A percentile compares a stretch with the other conserved stretches of the same genome.
phyloP scores from a whole-genome alignment of 768 basidiomycete species.

The Termitomyces eurrhizus region DNA sequence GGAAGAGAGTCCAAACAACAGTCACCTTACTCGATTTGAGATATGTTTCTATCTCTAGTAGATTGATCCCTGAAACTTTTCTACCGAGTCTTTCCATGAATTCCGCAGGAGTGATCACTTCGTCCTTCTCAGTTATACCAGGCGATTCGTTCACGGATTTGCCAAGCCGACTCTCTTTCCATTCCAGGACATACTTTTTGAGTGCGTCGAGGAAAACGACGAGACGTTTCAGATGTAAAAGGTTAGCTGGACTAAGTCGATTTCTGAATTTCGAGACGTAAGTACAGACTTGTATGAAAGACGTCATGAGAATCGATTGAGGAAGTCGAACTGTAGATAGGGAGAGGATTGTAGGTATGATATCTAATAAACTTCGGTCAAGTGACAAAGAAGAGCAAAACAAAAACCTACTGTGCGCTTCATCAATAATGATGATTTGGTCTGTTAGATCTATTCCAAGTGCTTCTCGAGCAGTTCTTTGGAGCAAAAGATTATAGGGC shows the following conservation, averaged over 20 bases:
- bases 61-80: conserved; percentile 71
- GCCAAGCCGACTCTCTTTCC: conserved; percentile 37
- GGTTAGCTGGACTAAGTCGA: conserved; percentile 68
- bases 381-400: neutral
- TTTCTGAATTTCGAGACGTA: conserved; percentile 79
- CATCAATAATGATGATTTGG: conserved; percentile 90
- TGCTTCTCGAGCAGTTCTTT: conserved; percentile 78
- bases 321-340: conserved; percentile 73
- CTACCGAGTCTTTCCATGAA: conserved; percentile 64
- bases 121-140: conserved; percentile 26
- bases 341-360: conserved; percentile 86
- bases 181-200: conserved; percentile 51
- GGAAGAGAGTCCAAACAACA: conserved; percentile 5
- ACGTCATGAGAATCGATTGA: conserved; percentile 49
- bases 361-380: conserved; percentile 49
- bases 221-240: conserved; percentile 77
- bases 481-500: conserved; percentile 90
- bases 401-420: conserved; percentile 82
- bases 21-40: conserved; percentile 78
- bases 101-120: conserved; percentile 67
- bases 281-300: conserved; percentile 68
- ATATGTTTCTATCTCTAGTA: conserved; percentile 80
- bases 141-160: conserved; percentile 10
- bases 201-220: conserved; percentile 70
- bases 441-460: conserved; percentile 81